These are phyloP conservation scores for Arachis stenosperma DNA, from an alignment of 306 rosid species.

Conservation along the genomic window DNA sequence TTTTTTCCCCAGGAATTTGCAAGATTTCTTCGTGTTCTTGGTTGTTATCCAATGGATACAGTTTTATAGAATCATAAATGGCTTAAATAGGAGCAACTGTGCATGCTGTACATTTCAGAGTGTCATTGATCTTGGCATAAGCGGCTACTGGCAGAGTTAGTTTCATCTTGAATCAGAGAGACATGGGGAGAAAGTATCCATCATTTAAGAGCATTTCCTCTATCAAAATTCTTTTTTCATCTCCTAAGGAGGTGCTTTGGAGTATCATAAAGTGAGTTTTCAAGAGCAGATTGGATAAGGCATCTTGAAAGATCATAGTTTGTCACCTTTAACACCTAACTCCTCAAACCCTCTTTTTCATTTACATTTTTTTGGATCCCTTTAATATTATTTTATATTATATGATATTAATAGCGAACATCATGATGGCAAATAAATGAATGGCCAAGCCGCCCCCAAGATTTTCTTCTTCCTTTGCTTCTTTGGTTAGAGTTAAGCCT, in stretches of 20 bases:
- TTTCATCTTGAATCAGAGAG: constrained; percentile 22
- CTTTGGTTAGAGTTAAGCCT: background rate
- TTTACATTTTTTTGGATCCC: constrained; percentile 2
- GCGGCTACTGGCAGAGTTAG: constrained; percentile 26
- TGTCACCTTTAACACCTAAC: background rate
- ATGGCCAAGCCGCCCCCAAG: constrained; percentile 12
- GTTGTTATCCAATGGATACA: constrained; percentile 65
- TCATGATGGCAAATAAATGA: constrained; percentile 21
- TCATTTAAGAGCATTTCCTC: constrained; percentile 33
- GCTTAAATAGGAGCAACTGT: constrained; percentile 20
- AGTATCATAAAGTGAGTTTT: constrained; percentile 22
- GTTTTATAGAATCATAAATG: constrained; percentile 32
- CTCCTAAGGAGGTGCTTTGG: constrained; percentile 44
- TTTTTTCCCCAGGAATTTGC: constrained; percentile 68
- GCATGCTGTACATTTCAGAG: constrained; percentile 43
- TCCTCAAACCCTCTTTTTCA: background rate
- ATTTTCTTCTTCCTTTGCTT: constrained; percentile 1
- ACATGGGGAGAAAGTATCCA: constrained; percentile 31
- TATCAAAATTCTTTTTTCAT: constrained; percentile 32
- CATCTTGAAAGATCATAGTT: background rate
- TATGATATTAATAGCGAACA: constrained; percentile 15
- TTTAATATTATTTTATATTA: background rate
- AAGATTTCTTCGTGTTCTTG: constrained; percentile 75
- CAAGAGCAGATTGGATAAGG: background rate
- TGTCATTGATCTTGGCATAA: constrained; percentile 11